A percentile compares a stretch with the other conserved stretches of the same genome.
Conservation (phyloP, 768 basidiomycete species). For the Auricularia sp. region DNA sequence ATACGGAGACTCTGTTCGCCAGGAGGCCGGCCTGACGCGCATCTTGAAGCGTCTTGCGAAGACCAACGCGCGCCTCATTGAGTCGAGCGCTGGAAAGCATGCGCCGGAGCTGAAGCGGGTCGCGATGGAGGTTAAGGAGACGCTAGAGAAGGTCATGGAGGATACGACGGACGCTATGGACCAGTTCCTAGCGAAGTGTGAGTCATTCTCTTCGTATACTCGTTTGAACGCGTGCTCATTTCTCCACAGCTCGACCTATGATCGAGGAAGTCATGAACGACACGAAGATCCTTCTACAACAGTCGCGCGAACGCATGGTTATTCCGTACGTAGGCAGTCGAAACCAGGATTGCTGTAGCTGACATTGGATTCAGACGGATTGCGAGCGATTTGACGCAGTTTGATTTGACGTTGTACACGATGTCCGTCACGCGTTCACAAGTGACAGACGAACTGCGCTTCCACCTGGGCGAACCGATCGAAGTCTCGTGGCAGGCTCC, state of each 20-base stretch:
- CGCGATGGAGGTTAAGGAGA: slow-evolving; percentile 87
- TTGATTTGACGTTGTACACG: slow-evolving; percentile 73
- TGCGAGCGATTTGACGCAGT: slow-evolving; percentile 67
- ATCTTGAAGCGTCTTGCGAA: slow-evolving; percentile 91
- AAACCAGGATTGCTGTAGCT: neutral
- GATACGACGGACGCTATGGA: slow-evolving; percentile 89
- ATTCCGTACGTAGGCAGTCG: slow-evolving; percentile 60
- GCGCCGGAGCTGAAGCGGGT: slow-evolving; percentile 73
- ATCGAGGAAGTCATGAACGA: slow-evolving; percentile 88
- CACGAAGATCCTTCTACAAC: slow-evolving; percentile 82
- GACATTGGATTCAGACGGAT: slow-evolving; percentile 46
- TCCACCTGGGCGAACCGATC: slow-evolving; percentile 88
- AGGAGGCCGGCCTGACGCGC: slow-evolving; percentile 95
- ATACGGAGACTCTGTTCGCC: slow-evolving; percentile 86
- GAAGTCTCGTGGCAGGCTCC: slow-evolving; percentile 82
- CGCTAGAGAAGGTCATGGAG: slow-evolving; percentile 91
- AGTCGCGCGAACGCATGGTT: slow-evolving; percentile 81
- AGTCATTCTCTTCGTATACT: slow-evolving; percentile 14
- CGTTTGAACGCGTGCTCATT: neutral
- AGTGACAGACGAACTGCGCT: slow-evolving; percentile 43
- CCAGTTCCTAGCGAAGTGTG: slow-evolving; percentile 87
- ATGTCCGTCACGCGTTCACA: slow-evolving; percentile 49
- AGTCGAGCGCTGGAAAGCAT: slow-evolving; percentile 68
- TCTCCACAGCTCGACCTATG: slow-evolving; percentile 61
- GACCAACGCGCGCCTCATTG: slow-evolving; percentile 67